Percentiles rank a stretch among this genome's conserved stretches.
Conservation (phyloP, 2,329 filamentous ascomycete genomes). For the Talaromyces albobiverticillius region DNA sequence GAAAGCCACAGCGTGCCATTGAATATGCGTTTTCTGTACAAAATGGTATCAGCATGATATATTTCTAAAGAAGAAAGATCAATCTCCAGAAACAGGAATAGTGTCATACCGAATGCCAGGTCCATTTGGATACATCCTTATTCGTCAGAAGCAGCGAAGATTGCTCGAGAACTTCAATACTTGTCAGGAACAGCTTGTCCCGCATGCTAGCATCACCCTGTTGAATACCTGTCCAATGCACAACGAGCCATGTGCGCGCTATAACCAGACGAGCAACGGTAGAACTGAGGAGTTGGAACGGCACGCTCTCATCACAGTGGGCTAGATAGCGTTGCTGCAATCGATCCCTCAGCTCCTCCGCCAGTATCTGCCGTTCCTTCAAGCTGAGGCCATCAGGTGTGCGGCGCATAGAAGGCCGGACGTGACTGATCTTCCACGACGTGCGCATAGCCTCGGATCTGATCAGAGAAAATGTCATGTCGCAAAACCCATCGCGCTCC, state of each 20-base stretch:
- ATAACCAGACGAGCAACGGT: conserved; percentile 19
- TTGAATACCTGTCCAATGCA: conserved; percentile 14
- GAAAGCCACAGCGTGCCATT: conserved; percentile 64
- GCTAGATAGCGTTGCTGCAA: conserved; percentile 18
- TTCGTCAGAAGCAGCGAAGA: background rate
- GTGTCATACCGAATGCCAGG: background rate
- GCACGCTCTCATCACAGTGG: background rate
- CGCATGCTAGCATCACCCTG: background rate
- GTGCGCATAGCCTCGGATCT: background rate
- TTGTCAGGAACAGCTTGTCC: background rate
- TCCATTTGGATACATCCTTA: background rate
- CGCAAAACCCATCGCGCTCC: conserved; percentile 11
- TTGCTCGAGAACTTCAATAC: background rate
- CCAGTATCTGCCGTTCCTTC: background rate
- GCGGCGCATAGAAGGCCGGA: background rate
- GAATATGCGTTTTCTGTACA: conserved; percentile 57
- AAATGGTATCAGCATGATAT: too few species aligned
- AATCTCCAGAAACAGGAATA: too few species aligned
- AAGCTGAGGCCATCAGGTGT: background rate
- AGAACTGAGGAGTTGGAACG: conserved; percentile 14
- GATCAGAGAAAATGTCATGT: conserved; percentile 7
- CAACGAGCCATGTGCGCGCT: conserved; percentile 19
- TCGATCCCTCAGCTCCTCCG: conserved; percentile 14
- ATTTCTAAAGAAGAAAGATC: too few species aligned
- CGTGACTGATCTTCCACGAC: background rate